Conservation (phyloP, 257 asterid genomes). For the Penstemon newberryi region DNA sequence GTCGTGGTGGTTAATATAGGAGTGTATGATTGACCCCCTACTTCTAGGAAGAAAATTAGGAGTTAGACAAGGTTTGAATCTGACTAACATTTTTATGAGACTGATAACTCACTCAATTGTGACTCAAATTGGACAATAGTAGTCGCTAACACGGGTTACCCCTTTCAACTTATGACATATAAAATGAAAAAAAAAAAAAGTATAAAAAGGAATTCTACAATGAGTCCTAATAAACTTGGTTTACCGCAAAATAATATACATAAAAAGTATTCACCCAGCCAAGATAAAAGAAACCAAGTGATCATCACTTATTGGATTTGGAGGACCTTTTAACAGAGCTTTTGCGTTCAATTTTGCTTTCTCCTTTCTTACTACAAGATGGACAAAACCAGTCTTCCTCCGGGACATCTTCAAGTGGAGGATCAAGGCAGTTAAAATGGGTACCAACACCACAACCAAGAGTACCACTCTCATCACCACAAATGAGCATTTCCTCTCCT, state of each 20-base stretch:
- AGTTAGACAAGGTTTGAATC: no score
- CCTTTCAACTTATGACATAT: no score
- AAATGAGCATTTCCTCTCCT: slow-evolving; percentile 79
- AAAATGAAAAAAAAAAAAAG: no score
- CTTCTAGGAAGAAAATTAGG: no score
- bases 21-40: no score
- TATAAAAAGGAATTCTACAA: background rate
- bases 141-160: no score
- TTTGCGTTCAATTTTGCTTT: slow-evolving; percentile 11
- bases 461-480: slow-evolving; percentile 59
- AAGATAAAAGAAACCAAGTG: slow-evolving; percentile 7
- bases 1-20: no score
- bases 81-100: no score
- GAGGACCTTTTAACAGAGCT: slow-evolving; percentile 34
- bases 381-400: slow-evolving; percentile 74
- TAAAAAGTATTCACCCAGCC: background rate
- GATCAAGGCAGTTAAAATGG: slow-evolving; percentile 70
- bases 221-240: background rate
- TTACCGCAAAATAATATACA: slow-evolving; percentile 7
- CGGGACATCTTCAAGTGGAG: slow-evolving; percentile 63
- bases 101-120: no score
- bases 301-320: slow-evolving; percentile 33
- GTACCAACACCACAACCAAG: slow-evolving; percentile 67
- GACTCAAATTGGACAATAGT: no score
- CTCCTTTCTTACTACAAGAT: slow-evolving; percentile 34